Evolutionary conservation across 495 filamentous ascomycete species (phyloP).

Genomic region (Daldinia concentrica): DNA sequence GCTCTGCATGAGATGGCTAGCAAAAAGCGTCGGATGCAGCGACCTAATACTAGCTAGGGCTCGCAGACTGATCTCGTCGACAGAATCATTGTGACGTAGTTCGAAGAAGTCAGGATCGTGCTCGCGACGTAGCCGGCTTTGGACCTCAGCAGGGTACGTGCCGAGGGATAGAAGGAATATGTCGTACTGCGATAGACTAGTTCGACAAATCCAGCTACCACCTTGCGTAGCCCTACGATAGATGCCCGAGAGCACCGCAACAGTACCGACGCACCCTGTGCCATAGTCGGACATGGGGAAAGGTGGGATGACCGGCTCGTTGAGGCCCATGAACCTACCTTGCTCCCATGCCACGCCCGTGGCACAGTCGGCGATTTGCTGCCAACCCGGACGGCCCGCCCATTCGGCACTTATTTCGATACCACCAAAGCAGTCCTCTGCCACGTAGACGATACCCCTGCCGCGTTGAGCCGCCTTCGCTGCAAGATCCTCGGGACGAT

Average conservation of each 20-base stretch:
- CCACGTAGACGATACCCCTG: conserved; percentile 73
- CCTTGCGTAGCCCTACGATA: conserved; percentile 68
- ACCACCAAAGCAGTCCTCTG: conserved; percentile 77
- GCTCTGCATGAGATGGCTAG: conserved; percentile 55
- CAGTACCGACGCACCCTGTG: conserved; percentile 71
- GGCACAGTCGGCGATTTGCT: conserved; percentile 67
- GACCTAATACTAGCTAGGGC: conserved; percentile 70
- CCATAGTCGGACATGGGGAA: conserved; percentile 87
- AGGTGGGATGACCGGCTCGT: conserved; percentile 77
- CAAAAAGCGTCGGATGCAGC: conserved; percentile 62
- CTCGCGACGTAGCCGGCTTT: conserved; percentile 62
- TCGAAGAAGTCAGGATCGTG: conserved; percentile 62
- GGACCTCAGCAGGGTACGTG: conserved; percentile 64
- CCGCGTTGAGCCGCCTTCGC: conserved; percentile 60
- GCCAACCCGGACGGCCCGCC: conserved; percentile 63
- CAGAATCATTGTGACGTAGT: conserved; percentile 73
- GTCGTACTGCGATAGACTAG: conserved; percentile 60
- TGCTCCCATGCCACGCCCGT: conserved; percentile 73
- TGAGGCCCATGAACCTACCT: conserved; percentile 74
- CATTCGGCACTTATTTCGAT: conserved; percentile 53
- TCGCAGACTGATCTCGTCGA: conserved; percentile 74
- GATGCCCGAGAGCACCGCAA: conserved; percentile 70
- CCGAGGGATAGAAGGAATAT: conserved; percentile 71
- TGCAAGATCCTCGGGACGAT: conserved; percentile 62
- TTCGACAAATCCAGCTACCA: conserved; percentile 71